Conservation (phyloP, 129 eudicot genomes). For the Daucus carota region DNA sequence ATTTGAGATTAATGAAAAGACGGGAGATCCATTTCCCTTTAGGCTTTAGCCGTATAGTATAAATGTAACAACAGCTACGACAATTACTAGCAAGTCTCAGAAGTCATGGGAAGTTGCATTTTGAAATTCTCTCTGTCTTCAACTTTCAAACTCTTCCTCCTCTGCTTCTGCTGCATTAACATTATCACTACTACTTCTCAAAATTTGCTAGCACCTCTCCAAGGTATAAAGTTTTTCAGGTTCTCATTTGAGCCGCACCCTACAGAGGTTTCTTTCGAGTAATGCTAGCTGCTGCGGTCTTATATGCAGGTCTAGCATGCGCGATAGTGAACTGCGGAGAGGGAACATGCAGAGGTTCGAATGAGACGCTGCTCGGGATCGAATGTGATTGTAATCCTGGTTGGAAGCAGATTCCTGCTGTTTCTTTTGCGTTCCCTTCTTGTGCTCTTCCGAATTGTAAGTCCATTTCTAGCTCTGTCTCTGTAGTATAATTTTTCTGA, state of each 20-base stretch:
- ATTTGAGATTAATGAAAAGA: background rate
- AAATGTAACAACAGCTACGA: background rate
- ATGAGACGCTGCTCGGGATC: background rate
- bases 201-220: background rate
- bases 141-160: slow-evolving; percentile 1
- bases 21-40: background rate
- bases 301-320: slow-evolving; percentile 1
- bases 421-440: background rate
- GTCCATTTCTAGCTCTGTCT: background rate
- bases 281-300: background rate
- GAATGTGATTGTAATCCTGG: slow-evolving; percentile 10
- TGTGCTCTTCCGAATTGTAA: slow-evolving; percentile 1
- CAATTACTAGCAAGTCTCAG: background rate
- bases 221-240: background rate
- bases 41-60: background rate
- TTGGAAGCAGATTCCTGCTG: slow-evolving; percentile 5
- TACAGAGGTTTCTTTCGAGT: background rate
- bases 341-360: slow-evolving; percentile 3
- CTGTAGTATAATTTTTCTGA: no score
- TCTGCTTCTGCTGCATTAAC: background rate
- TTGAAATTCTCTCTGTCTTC: background rate
- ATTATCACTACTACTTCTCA: background rate
- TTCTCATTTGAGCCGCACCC: background rate
- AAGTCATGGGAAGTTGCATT: background rate
- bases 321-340: slow-evolving; percentile 4